Percentiles rank a stretch among this genome's conserved stretches.
Conservation (phyloP, 2,329 filamentous ascomycete species). For the Penicillium sp. region DNA sequence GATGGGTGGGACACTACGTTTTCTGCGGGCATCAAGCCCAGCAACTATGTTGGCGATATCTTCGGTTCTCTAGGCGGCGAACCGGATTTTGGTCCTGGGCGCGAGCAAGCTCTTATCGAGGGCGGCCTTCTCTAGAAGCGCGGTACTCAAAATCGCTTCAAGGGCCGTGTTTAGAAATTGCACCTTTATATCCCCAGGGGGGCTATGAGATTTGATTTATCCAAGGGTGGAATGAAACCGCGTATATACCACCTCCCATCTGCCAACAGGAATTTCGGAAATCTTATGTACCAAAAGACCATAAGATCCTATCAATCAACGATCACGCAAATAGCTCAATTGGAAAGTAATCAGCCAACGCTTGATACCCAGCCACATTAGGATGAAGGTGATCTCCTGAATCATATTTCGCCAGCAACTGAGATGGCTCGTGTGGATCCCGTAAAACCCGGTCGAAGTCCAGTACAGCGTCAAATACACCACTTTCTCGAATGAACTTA, state of each 20-base stretch:
- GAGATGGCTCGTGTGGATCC: conserved; percentile 50
- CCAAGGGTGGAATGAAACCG: neutral
- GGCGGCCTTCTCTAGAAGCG: conserved; percentile 26
- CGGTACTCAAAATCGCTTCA: conserved; percentile 2
- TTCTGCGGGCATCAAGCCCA: conserved; percentile 54
- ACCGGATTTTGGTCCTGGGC: conserved; percentile 60
- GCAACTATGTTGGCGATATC: conserved; percentile 70
- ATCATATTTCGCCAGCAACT: conserved; percentile 54
- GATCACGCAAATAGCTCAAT: conserved; percentile 50
- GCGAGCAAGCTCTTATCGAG: conserved; percentile 17
- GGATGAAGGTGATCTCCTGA: conserved; percentile 66
- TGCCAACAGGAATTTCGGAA: neutral
- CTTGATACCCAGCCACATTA: conserved; percentile 59
- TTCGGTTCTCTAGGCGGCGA: conserved; percentile 65
- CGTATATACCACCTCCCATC: neutral
- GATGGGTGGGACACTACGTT: conserved; percentile 61
- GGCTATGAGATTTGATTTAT: no score
- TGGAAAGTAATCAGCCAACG: conserved; percentile 59
- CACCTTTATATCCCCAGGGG: neutral
- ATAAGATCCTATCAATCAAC: neutral
- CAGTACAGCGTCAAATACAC: conserved; percentile 59
- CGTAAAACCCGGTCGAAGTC: conserved; percentile 62
- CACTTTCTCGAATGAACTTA: conserved; percentile 57
- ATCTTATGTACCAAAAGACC: neutral
- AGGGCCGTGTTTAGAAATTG: conserved; percentile 10